Evolutionary conservation across 2,329 filamentous ascomycete species (phyloP).

Genomic region (Alternaria conjuncta): DNA sequence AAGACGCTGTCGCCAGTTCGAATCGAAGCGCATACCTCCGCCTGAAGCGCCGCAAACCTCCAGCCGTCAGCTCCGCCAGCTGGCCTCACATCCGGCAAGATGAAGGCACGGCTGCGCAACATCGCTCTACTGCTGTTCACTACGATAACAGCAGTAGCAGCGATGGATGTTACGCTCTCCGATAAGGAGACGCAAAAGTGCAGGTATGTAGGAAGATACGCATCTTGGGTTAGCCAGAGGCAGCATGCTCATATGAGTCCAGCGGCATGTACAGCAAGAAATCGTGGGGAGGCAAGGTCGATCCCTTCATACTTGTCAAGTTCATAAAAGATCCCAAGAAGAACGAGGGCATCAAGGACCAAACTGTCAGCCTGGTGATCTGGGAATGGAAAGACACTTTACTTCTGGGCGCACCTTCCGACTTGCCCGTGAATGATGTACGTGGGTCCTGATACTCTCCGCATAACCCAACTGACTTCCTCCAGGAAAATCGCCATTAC

Average conservation of each 20-base stretch:
- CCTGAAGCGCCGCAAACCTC: constrained; percentile 1
- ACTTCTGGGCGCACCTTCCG: constrained; percentile 71
- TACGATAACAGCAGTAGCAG: constrained; percentile 40
- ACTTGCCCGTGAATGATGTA: constrained; percentile 37
- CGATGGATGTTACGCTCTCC: constrained; percentile 44
- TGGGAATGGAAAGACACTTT: constrained; percentile 92
- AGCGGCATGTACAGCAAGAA: constrained; percentile 86
- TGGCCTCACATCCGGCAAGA: constrained; percentile 42
- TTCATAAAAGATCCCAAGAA: constrained; percentile 65
- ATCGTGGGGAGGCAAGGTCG: constrained; percentile 84
- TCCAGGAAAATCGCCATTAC: constrained; percentile 60
- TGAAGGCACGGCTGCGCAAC: constrained; percentile 44
- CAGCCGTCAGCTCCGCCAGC: constrained; percentile 32
- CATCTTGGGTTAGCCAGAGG: neutral
- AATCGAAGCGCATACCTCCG: constrained; percentile 3
- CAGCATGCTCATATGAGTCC: neutral
- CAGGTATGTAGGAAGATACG: constrained; percentile 2
- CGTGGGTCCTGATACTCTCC: constrained; percentile 10
- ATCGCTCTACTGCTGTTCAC: constrained; percentile 43
- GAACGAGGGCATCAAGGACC: constrained; percentile 68
- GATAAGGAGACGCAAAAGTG: constrained; percentile 17
- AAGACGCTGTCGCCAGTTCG: neutral
- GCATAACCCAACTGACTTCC: constrained; percentile 26
- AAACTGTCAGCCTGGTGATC: constrained; percentile 81
- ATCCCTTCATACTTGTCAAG: constrained; percentile 87